Base-by-base conservation (phyloP, 2,329 filamentous ascomycete species). In the Curvularia hawaiiensis region DNA sequence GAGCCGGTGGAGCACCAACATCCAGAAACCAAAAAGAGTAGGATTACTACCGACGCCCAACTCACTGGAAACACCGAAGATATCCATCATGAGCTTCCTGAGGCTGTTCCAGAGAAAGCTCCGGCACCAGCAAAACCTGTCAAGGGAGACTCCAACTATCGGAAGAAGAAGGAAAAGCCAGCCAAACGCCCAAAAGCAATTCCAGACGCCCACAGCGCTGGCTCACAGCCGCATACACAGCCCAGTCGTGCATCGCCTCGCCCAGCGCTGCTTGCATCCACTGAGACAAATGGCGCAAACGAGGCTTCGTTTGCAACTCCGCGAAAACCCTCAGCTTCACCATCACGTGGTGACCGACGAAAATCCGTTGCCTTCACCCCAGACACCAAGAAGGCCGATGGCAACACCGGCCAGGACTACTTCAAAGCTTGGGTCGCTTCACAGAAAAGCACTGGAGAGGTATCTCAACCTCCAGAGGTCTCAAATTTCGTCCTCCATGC, bases 351-450 rank as follows among this genome's bases (percentile, higher is more conserved):
- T 12, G 68, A 69, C 38, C 69, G 69, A 39, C 78, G 78, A 60
- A 88, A 89, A 70, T 86, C 84, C 4, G 87, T 90, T 9, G 83
- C 85, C 1, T 90, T 90, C 69, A 84, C 86, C 1, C 79, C 84
- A 8, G 86, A 88, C 50, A 87, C 85, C 3, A 88, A 89, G 69
- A 76, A 73, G 7, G 74, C 81, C 45, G 85, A 88, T 71, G 84
- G 83, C 20, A 80, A 82, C 58, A 84, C 80, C 54, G 80, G 79
- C 48, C 80, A 82, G 56, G 77, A 80, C 47, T 73, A 83, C 38
- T 84, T 83, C 74, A 80, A 81, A 60, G 75, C 79, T 55, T 85
- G 82, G 82, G 76, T 68, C 12, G 61, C 66, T 11, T 73, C 76
- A 48, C 71, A 74, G 43, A 72, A 73, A 49, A 69, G 64, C 5